Evolutionary conservation across 257 asterid species (phyloP).

Genomic region (Jacaranda mimosifolia): DNA sequence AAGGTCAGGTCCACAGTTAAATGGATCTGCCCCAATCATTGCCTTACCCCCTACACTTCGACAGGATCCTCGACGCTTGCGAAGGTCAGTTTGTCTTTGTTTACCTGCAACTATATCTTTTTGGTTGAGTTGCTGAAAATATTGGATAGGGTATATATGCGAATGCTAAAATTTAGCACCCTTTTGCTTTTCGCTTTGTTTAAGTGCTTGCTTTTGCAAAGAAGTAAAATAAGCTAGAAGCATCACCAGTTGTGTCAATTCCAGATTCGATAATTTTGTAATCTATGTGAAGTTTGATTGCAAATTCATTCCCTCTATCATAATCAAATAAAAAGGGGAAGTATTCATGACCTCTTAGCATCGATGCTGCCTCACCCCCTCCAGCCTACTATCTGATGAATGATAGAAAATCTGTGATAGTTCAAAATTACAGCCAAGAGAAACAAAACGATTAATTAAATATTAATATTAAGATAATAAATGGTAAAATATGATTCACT

Average conservation of each 20-base stretch:
- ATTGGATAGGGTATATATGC: not conserved
- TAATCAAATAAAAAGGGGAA: not conserved
- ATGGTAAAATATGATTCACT: too few relatives aligned
- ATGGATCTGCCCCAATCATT: slow-evolving; percentile 66
- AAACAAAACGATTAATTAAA: too few relatives aligned
- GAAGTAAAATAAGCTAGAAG: not conserved
- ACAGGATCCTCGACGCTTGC: slow-evolving; percentile 82
- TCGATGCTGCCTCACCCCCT: not conserved
- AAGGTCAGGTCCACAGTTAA: slow-evolving; percentile 40
- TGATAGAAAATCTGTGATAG: too few relatives aligned
- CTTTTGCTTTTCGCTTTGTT: not conserved
- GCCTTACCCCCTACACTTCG: slow-evolving; percentile 66
- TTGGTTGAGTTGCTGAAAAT: slow-evolving; percentile 26
- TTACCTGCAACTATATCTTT: not conserved
- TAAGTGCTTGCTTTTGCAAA: not conserved
- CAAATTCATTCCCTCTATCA: not conserved
- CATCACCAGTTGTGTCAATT: not conserved
- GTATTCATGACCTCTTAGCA: not conserved
- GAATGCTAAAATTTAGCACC: not conserved
- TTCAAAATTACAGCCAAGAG: too few relatives aligned
- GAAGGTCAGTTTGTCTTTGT: slow-evolving; percentile 52
- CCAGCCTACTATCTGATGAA: too few relatives aligned
- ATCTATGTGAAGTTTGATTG: not conserved
- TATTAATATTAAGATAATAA: too few relatives aligned
- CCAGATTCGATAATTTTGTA: not conserved